phyloP scores from a whole-genome alignment of 345 rosid genomes.

The Zanthoxylum bungeanum region DNA sequence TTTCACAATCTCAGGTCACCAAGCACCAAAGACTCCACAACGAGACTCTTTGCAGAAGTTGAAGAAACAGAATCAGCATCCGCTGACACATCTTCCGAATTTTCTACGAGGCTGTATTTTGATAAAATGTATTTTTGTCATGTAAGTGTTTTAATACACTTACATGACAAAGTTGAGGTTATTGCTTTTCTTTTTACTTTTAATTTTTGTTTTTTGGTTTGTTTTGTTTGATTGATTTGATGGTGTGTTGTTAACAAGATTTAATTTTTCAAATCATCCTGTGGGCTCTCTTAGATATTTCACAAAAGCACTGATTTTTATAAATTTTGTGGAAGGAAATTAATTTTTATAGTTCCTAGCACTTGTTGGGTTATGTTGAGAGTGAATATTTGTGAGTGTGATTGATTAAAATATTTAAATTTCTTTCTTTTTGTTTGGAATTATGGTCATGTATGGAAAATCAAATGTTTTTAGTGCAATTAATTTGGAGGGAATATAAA shows the following conservation, averaged over 20 bases:
- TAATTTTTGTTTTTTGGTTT: too few relatives aligned
- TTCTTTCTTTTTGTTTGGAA: neutral
- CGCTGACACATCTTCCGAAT: slow-evolving; percentile 44
- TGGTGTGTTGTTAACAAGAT: neutral
- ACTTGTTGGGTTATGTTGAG: too few relatives aligned
- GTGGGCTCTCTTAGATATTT: too few relatives aligned
- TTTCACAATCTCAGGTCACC: neutral
- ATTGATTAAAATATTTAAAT: neutral
- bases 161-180: slow-evolving; percentile 69
- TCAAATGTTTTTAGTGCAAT: neutral
- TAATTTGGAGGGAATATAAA: neutral
- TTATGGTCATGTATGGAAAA: neutral
- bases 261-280: neutral
- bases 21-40: slow-evolving; percentile 13
- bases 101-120: slow-evolving; percentile 58
- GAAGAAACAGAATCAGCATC: slow-evolving; percentile 28
- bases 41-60: slow-evolving; percentile 39
- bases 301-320: neutral
- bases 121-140: slow-evolving; percentile 96
- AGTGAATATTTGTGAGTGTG: neutral
- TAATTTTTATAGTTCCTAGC: too few relatives aligned
- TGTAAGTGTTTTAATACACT: slow-evolving; percentile 57
- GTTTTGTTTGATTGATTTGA: neutral
- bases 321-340: neutral
- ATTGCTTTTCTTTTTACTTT: too few relatives aligned